Percentiles rank a stretch among this genome's conserved stretches.
phyloP scores from a whole-genome alignment of 2,329 filamentous ascomycete genomes.

The Botryosphaeria dothidea region DNA sequence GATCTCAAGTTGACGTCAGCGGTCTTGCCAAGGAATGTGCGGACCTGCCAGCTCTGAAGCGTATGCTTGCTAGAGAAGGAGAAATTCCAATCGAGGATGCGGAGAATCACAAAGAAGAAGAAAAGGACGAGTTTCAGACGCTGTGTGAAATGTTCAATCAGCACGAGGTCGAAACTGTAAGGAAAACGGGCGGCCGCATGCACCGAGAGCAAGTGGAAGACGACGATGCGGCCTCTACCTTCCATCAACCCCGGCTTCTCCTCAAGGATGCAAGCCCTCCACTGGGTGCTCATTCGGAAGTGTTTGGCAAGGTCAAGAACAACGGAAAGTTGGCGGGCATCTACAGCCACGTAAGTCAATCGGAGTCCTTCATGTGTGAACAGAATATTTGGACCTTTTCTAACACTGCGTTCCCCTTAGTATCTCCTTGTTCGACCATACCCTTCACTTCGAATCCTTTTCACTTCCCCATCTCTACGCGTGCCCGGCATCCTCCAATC shows the following conservation, averaged over 20 bases:
- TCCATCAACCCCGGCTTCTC: conserved; percentile 47
- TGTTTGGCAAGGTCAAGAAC: conserved; percentile 27
- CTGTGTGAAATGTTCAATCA: conserved; percentile 71
- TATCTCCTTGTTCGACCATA: conserved; percentile 51
- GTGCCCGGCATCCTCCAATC: conserved; percentile 53
- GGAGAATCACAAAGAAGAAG: conserved; percentile 24
- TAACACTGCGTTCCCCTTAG: conserved; percentile 29
- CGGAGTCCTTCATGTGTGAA: not conserved
- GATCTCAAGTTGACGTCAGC: conserved; percentile 71
- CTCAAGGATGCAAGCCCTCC: conserved; percentile 47
- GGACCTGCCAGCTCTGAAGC: conserved; percentile 63
- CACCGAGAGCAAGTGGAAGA: conserved; percentile 50
- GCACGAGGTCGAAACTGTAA: conserved; percentile 65
- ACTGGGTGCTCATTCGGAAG: conserved; percentile 8
- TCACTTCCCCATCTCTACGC: conserved; percentile 51
- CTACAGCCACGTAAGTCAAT: conserved; percentile 57
- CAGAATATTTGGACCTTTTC: not conserved
- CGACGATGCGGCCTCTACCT: conserved; percentile 25
- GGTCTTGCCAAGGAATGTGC: conserved; percentile 67
- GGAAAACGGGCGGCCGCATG: conserved; percentile 64
- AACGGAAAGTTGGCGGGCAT: conserved; percentile 43
- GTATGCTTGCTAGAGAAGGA: conserved; percentile 44
- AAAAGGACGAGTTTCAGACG: conserved; percentile 65
- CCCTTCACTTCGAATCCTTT: conserved; percentile 52
- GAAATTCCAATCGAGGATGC: conserved; percentile 16